Percentiles rank a stretch among this genome's conserved stretches.
Conservation (phyloP, 1,284 basidiomycete species). For the Taiwanofungus camphoratus region DNA sequence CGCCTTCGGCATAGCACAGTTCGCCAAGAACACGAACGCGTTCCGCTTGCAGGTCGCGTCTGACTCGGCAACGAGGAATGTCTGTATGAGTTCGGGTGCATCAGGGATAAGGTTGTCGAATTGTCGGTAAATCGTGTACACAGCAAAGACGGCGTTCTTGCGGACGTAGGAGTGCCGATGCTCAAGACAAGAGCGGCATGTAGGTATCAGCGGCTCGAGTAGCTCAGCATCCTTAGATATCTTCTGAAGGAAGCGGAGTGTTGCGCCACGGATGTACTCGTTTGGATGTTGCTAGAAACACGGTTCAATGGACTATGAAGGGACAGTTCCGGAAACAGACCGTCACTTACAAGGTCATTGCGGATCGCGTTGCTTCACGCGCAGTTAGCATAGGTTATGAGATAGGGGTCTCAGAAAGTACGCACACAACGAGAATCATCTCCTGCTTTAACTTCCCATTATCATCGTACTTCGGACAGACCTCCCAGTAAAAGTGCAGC, state of each 20-base stretch:
- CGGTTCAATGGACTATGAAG: too few relatives aligned
- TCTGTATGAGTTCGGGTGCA: constrained; percentile 94
- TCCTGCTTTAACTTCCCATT: constrained; percentile 98
- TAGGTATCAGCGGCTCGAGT: constrained; percentile 93
- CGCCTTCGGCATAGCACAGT: constrained; percentile 86
- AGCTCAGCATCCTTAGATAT: constrained; percentile 90
- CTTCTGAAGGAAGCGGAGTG: constrained; percentile 95
- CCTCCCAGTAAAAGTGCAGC: constrained; percentile 99
- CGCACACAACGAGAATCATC: constrained; percentile 98
- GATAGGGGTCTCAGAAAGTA: constrained; percentile 17
- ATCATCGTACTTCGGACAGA: constrained; percentile 98
- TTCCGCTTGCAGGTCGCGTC: constrained; percentile 98
- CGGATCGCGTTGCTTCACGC: constrained; percentile 84
- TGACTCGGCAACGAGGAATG: constrained; percentile 95
- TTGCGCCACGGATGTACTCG: constrained; percentile 98
- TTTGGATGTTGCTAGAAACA: constrained; percentile 91
- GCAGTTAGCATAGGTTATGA: constrained; percentile 16
- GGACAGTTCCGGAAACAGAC: background rate
- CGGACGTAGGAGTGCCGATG: constrained; percentile 98
- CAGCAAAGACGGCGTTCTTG: constrained; percentile 97
- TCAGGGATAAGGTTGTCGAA: constrained; percentile 96
- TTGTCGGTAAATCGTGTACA: constrained; percentile 91
- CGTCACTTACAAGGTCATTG: constrained; percentile 79
- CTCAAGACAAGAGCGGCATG: constrained; percentile 91
- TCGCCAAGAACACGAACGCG: constrained; percentile 91